phyloP scores from a whole-genome alignment of 2,329 filamentous ascomycete species.

The Sclerotinia minor region DNA sequence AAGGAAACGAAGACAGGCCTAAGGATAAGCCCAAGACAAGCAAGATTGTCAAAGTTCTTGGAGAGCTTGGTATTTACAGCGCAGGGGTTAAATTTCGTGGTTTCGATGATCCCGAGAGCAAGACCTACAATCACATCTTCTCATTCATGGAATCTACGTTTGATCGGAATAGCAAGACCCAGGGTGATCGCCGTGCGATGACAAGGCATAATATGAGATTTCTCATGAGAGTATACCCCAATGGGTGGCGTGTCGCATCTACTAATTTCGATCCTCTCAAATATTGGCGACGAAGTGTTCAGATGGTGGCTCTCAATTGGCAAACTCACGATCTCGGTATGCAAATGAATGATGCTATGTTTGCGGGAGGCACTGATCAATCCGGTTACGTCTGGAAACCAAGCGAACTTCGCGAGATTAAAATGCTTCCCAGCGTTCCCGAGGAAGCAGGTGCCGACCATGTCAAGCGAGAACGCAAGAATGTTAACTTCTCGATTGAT shows the following conservation, averaged over 20 bases:
- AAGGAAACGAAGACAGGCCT: slow-evolving; percentile 49
- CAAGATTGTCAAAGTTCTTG: slow-evolving; percentile 82
- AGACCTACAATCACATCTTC: slow-evolving; percentile 90
- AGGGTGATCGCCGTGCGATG: slow-evolving; percentile 73
- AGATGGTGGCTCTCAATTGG: slow-evolving; percentile 98
- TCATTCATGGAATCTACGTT: slow-evolving; percentile 93
- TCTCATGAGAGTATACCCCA: slow-evolving; percentile 92
- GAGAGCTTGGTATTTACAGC: slow-evolving; percentile 79
- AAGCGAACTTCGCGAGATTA: slow-evolving; percentile 73
- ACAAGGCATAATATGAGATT: slow-evolving; percentile 89
- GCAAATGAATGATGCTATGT: slow-evolving; percentile 98
- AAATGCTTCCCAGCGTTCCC: slow-evolving; percentile 55
- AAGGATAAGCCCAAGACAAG: slow-evolving; percentile 67
- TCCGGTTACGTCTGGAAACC: slow-evolving; percentile 95
- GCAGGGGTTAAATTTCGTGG: slow-evolving; percentile 77
- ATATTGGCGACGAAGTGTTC: slow-evolving; percentile 93
- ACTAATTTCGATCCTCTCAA: slow-evolving; percentile 93
- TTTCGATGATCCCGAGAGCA: slow-evolving; percentile 76
- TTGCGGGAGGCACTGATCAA: slow-evolving; percentile 80
- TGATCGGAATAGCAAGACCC: slow-evolving; percentile 72
- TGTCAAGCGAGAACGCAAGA: slow-evolving; percentile 73
- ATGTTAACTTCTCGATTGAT: slow-evolving; percentile 81
- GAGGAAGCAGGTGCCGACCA: slow-evolving; percentile 52
- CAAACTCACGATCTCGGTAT: slow-evolving; percentile 95
- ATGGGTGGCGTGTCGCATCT: slow-evolving; percentile 76